These are phyloP conservation scores for Candolleomyces efflorescens DNA, from an alignment of 768 basidiomycete species.

Conservation along the genomic window DNA sequence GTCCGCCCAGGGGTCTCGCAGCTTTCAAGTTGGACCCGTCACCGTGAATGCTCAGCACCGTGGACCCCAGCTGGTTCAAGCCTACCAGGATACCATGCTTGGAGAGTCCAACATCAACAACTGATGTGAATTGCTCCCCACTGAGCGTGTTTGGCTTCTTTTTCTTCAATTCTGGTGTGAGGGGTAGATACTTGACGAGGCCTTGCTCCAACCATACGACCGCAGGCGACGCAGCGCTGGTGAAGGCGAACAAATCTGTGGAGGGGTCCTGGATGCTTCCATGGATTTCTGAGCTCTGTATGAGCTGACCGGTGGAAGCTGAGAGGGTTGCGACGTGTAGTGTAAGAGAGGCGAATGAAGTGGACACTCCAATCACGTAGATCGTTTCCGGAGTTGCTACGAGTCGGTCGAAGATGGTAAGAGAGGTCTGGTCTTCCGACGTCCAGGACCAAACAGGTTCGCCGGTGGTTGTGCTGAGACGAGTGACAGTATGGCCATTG, in stretches of 20 bases:
- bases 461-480: slow-evolving; percentile 48
- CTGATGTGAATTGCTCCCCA: slow-evolving; percentile 39
- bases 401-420: slow-evolving; percentile 61
- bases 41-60: slow-evolving; percentile 47
- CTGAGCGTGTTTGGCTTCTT: slow-evolving; percentile 41
- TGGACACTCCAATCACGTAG: slow-evolving; percentile 53
- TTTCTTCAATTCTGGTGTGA: slow-evolving; percentile 44
- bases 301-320: slow-evolving; percentile 45
- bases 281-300: slow-evolving; percentile 48
- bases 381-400: slow-evolving; percentile 47
- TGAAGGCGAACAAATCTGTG: slow-evolving; percentile 26
- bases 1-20: neutral
- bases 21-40: slow-evolving; percentile 28
- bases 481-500: slow-evolving; percentile 55
- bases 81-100: slow-evolving; percentile 58
- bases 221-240: slow-evolving; percentile 21
- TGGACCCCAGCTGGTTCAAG: slow-evolving; percentile 44
- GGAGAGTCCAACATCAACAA: slow-evolving; percentile 62
- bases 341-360: slow-evolving; percentile 51
- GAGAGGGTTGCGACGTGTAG: slow-evolving; percentile 65
- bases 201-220: slow-evolving; percentile 54
- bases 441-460: slow-evolving; percentile 67
- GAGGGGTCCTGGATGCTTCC: slow-evolving; percentile 39
- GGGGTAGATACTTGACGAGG: slow-evolving; percentile 42
- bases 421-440: slow-evolving; percentile 56